phyloP scores from a whole-genome alignment of 225 moss, liverwort and hornwort genomes.

The Straminergon stramineum region DNA sequence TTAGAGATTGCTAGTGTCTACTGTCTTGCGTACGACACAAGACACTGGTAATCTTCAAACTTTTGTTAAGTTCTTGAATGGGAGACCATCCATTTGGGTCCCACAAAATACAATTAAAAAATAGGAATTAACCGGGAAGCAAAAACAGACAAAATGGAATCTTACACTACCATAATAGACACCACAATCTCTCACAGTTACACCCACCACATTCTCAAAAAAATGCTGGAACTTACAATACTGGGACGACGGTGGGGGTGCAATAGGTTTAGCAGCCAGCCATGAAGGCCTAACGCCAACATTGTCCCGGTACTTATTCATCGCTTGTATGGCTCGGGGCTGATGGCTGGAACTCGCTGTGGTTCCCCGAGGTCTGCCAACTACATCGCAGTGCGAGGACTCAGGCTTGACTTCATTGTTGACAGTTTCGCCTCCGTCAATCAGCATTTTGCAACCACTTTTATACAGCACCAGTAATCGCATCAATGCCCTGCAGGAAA shows the following conservation, averaged over 20 bases:
- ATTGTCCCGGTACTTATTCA: conserved; percentile 69
- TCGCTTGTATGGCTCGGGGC: conserved; percentile 75
- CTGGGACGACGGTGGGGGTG: neutral
- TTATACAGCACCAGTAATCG: conserved; percentile 72
- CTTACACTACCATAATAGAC: neutral
- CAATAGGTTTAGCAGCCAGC: conserved; percentile 21
- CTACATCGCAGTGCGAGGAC: conserved; percentile 27
- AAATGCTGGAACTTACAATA: conserved; percentile 3
- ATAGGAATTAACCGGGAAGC: neutral
- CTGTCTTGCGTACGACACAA: neutral
- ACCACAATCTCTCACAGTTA: neutral
- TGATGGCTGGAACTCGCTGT: conserved; percentile 17
- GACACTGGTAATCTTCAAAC: neutral
- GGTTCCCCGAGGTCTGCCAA: conserved; percentile 1
- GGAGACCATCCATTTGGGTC: neutral
- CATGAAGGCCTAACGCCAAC: conserved; percentile 61
- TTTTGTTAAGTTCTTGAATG: neutral
- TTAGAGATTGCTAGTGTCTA: neutral
- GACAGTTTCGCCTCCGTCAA: conserved; percentile 74
- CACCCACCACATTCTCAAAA: neutral
- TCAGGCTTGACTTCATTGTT: conserved; percentile 32
- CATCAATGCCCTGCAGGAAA: conserved; percentile 44
- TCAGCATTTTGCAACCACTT: conserved; percentile 74
- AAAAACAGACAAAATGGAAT: neutral
- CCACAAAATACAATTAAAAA: neutral